Evolutionary conservation across 2,329 filamentous ascomycete genomes (phyloP), one percentile per base, ranked within the genome.

Genomic region (Talaromyces piceae): DNA sequence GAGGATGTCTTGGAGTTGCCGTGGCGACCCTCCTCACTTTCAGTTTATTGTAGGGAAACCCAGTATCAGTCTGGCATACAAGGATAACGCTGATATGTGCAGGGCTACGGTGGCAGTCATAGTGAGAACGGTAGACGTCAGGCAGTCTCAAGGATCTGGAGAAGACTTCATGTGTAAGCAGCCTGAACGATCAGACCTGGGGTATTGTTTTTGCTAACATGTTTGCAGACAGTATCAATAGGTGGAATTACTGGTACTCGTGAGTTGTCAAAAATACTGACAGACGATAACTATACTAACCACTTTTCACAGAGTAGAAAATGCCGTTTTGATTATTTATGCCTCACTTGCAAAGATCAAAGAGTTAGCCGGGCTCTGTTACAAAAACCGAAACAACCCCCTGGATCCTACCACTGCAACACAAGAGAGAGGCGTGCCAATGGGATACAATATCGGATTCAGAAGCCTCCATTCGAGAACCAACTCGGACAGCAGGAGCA

Each of bases 281-380:
- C 2, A 6, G 13, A 28, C 7, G 16, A 16, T 7, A 41, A 12
- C 13, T 31, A 47, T 37, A 4, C 33, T 41, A n/a, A 41, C 33
- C 25, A 16, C 13, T 4, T 28, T 23, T n/a, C n/a, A n/a, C n/a
- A 55, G 53, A 18, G 28, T 51, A 8, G 51, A 53, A 25, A 53
- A 50, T 37, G 47, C 51, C 16, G 44, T 51, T 9, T 47, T 55
- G 18, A 55, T 55, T 12, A 49, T 53, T 26, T 49, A 47, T 13
- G 39, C 47, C n/a, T 55, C 53, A 18, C 20, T 53, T 12, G 26
- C 53, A 26, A 55, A 55, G 27, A 45, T 55, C 31, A 47, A 51
- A 11, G 47, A 51, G 7, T 25, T 53, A 16, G 1, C 31, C 28
- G 23, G 53, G 6, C 4, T 51, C 1, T 23, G 37, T 12, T 43